Evolutionary conservation across 1,284 basidiomycete genomes (phyloP).

Genomic region (Apiotrichum montevideense): DNA sequence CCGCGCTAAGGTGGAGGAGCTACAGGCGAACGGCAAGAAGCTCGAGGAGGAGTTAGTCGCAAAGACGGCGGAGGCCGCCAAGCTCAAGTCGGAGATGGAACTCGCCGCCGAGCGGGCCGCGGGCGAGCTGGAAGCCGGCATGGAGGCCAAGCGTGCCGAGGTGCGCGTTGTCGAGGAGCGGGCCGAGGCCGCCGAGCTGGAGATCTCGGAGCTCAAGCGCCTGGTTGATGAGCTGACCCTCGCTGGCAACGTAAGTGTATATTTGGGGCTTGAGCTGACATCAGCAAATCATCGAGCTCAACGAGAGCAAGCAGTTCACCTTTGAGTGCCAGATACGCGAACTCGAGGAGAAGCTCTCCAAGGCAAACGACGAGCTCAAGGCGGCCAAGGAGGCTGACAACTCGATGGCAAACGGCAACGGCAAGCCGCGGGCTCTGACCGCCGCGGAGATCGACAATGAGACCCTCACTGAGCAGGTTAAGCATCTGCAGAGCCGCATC

Average conservation of each 20-base stretch:
- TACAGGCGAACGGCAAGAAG: slow-evolving; percentile 30
- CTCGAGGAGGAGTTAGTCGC: slow-evolving; percentile 24
- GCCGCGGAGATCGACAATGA: slow-evolving; percentile 90
- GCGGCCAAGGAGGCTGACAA: slow-evolving; percentile 3
- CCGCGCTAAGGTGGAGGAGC: slow-evolving; percentile 28
- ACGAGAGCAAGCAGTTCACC: slow-evolving; percentile 74
- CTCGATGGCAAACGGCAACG: slow-evolving; percentile 8
- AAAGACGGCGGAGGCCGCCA: slow-evolving; percentile 31
- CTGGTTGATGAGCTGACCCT: slow-evolving; percentile 42
- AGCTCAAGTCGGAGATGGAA: slow-evolving; percentile 39
- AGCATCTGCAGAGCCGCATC: slow-evolving; percentile 74
- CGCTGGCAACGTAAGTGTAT: slow-evolving; percentile 39
- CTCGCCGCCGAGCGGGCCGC: slow-evolving; percentile 36
- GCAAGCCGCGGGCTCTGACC: slow-evolving; percentile 48
- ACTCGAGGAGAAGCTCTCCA: slow-evolving; percentile 53
- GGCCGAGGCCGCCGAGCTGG: slow-evolving; percentile 34
- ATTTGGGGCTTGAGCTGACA: background rate
- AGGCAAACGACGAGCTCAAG: slow-evolving; percentile 10
- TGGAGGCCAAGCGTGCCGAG: slow-evolving; percentile 43
- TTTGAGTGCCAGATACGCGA: slow-evolving; percentile 62
- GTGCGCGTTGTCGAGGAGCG: slow-evolving; percentile 37
- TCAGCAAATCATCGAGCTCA: slow-evolving; percentile 83
- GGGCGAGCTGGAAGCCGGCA: slow-evolving; percentile 45
- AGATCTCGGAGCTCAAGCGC: slow-evolving; percentile 33
- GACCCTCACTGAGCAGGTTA: slow-evolving; percentile 75